Conservation (phyloP, 306 rosid species). For the Sindora glabra region DNA sequence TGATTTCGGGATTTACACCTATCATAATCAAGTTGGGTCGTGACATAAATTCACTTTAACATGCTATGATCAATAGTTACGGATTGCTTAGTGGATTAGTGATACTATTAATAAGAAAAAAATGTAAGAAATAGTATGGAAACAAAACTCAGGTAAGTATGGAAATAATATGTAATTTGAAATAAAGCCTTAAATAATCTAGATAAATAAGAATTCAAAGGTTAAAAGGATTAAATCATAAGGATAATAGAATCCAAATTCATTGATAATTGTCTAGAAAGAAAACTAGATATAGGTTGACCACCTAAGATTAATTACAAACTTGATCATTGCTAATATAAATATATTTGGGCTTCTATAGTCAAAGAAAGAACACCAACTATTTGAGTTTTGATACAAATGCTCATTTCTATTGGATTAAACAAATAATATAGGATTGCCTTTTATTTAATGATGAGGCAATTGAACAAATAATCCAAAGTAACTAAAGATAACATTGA, state of each 20-base stretch:
- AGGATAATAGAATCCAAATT: too few species aligned
- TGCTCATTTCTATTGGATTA: not conserved
- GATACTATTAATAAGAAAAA: not conserved
- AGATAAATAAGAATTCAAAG: not conserved
- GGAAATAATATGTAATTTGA: not conserved
- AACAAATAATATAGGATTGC: not conserved
- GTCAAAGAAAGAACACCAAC: not conserved
- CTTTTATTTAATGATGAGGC: not conserved
- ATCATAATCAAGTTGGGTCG: too few species aligned
- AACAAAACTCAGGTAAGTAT: too few species aligned
- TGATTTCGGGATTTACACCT: too few species aligned
- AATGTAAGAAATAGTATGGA: not conserved
- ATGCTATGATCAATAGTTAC: not conserved
- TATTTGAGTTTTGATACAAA: not conserved
- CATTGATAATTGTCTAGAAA: not conserved
- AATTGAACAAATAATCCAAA: not conserved
- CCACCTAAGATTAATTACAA: not conserved
- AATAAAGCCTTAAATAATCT: not conserved
- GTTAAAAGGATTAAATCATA: too few species aligned
- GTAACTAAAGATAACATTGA: constrained; percentile 1
- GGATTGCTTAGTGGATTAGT: not conserved
- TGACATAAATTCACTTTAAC: too few species aligned
- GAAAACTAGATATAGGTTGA: not conserved
- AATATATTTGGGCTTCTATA: not conserved
- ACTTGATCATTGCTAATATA: not conserved